Evolutionary conservation across 164 flowering plant genomes (phyloP).

Genomic region (Pachysandra terminalis): DNA sequence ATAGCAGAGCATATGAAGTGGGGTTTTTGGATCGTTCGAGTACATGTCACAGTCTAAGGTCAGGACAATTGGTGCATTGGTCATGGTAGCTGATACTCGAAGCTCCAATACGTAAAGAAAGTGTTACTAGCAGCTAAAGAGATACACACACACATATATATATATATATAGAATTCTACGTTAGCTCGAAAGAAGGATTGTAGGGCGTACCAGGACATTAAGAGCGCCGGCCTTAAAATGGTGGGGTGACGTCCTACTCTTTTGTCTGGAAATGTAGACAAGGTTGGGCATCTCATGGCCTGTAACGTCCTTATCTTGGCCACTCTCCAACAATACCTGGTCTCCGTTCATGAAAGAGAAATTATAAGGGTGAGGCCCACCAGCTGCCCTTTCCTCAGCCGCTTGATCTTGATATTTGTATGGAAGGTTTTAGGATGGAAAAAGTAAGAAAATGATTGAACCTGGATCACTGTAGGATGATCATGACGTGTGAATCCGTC

Average conservation of each 20-base stretch:
- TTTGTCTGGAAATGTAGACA: conserved; percentile 67
- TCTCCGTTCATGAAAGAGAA: no score
- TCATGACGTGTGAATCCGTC: conserved; percentile 30
- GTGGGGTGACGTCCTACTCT: conserved; percentile 47
- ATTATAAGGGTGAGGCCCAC: no score
- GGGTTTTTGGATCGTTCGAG: conserved; percentile 51
- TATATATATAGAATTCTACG: no score
- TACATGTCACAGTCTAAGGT: conserved; percentile 54
- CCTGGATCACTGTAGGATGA: conserved; percentile 41
- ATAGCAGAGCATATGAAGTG: conserved; percentile 37
- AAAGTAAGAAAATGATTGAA: neutral
- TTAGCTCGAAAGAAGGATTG: no score
- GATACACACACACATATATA: no score
- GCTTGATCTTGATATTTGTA: no score
- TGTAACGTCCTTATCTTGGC: conserved; percentile 39
- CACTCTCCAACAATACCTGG: conserved; percentile 53
- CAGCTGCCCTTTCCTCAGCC: no score
- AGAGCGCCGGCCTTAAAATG: conserved; percentile 95
- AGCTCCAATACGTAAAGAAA: conserved; percentile 29
- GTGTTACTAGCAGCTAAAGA: no score
- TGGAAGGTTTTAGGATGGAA: neutral
- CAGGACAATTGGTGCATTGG: conserved; percentile 60
- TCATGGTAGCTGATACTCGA: conserved; percentile 56
- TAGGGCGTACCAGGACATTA: conserved; percentile 53
- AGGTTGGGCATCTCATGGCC: conserved; percentile 66